Evolutionary conservation across 2,329 filamentous ascomycete genomes (phyloP).

Genomic region (Stemphylium lycopersici): DNA sequence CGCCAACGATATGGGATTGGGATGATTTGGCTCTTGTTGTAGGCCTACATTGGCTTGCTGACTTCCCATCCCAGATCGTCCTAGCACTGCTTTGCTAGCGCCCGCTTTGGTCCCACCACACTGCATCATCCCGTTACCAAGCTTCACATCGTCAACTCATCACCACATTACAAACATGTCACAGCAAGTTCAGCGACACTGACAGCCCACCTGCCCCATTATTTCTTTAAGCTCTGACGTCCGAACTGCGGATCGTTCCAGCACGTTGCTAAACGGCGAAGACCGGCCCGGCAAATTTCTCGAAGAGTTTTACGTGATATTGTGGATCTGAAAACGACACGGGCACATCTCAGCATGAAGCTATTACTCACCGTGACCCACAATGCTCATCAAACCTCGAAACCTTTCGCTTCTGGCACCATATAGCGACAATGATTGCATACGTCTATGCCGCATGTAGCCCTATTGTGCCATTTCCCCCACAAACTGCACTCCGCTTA

Average conservation of each 20-base stretch:
- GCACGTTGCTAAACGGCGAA: conserved; percentile 27
- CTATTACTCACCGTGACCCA: conserved; percentile 42
- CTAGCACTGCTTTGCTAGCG: conserved; percentile 2
- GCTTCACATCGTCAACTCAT: conserved; percentile 7
- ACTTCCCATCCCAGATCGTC: background rate
- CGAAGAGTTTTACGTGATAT: conserved; percentile 40
- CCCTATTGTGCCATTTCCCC: conserved; percentile 26
- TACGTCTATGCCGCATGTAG: conserved; percentile 24
- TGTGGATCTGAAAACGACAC: conserved; percentile 34
- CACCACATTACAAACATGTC: background rate
- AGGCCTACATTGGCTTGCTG: background rate
- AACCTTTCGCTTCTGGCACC: conserved; percentile 12
- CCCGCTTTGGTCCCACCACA: conserved; percentile 9
- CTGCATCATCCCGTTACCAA: conserved; percentile 5
- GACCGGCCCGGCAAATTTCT: conserved; percentile 30
- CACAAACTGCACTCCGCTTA: conserved; percentile 34
- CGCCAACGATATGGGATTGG: background rate
- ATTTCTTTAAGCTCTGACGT: background rate
- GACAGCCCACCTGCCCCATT: background rate
- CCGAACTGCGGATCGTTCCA: conserved; percentile 17
- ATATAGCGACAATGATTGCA: conserved; percentile 11
- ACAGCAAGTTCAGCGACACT: background rate
- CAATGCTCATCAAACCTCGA: conserved; percentile 26
- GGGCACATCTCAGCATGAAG: conserved; percentile 25
- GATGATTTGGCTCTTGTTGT: background rate